Percentiles rank a stretch among this genome's conserved stretches.
Conservation (phyloP, 2,329 filamentous ascomycete species). For the Ophiostoma sp. region DNA sequence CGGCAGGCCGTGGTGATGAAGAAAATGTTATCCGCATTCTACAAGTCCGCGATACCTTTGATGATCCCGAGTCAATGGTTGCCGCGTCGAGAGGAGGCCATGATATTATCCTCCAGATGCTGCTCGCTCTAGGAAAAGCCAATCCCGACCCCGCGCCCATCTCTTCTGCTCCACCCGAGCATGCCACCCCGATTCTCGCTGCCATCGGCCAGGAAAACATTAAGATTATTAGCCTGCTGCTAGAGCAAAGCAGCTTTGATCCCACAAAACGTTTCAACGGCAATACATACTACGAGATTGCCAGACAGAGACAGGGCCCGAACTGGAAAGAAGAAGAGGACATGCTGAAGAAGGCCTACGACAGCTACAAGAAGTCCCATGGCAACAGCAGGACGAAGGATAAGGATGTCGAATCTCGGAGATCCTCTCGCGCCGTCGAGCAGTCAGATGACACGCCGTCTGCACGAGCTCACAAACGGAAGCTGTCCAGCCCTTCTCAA, state of each 20-base stretch:
- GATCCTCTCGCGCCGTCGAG: slow-evolving; percentile 47
- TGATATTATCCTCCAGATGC: slow-evolving; percentile 77
- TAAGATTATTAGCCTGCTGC: slow-evolving; percentile 76
- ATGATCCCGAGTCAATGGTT: slow-evolving; percentile 84
- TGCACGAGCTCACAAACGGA: slow-evolving; percentile 46
- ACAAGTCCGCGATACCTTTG: slow-evolving; percentile 60
- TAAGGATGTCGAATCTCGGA: slow-evolving; percentile 48
- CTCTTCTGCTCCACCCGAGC: slow-evolving; percentile 61
- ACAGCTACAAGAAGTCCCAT: slow-evolving; percentile 59
- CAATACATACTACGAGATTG: slow-evolving; percentile 83
- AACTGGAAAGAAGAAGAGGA: slow-evolving; percentile 88
- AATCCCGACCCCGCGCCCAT: slow-evolving; percentile 70
- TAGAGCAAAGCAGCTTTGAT: slow-evolving; percentile 77
- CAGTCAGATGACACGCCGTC: slow-evolving; percentile 43
- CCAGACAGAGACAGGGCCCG: slow-evolving; percentile 76
- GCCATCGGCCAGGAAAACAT: slow-evolving; percentile 89
- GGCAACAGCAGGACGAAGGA: slow-evolving; percentile 49
- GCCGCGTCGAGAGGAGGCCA: slow-evolving; percentile 91
- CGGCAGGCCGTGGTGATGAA: slow-evolving; percentile 61
- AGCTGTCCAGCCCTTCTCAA: slow-evolving; percentile 50
- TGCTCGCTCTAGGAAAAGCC: slow-evolving; percentile 66
- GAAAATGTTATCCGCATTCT: slow-evolving; percentile 62
- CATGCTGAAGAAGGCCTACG: slow-evolving; percentile 73
- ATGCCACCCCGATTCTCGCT: slow-evolving; percentile 88
- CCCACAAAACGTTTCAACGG: slow-evolving; percentile 76